These are phyloP conservation scores for Hansfordia pulvinata DNA, from an alignment of 2,329 filamentous ascomycete species.

Conservation along the genomic window DNA sequence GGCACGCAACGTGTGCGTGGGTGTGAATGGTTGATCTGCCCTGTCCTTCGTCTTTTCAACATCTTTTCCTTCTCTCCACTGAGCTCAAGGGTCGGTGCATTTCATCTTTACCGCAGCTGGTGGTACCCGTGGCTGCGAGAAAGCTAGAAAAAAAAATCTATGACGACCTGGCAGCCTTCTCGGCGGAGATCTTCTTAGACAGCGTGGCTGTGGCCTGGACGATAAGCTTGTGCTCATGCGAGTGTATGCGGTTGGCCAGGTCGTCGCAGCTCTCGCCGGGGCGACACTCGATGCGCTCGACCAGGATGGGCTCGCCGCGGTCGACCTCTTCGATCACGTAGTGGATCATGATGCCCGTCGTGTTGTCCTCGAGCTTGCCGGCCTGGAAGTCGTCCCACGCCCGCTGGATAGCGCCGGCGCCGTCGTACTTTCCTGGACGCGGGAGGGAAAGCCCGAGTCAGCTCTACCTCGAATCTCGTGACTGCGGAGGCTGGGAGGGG, in stretches of 20 bases:
- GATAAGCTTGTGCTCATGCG: slow-evolving; percentile 52
- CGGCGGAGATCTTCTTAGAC: slow-evolving; percentile 10
- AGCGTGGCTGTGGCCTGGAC: slow-evolving; percentile 42
- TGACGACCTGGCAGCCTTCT: too few relatives aligned
- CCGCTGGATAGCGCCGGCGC: slow-evolving; percentile 54
- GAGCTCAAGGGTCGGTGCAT: too few relatives aligned
- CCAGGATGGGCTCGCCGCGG: slow-evolving; percentile 50
- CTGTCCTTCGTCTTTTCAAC: too few relatives aligned
- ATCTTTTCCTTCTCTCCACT: too few relatives aligned
- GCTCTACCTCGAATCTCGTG: too few relatives aligned
- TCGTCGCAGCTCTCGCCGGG: slow-evolving; percentile 41
- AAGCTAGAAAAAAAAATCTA: too few relatives aligned
- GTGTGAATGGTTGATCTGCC: too few relatives aligned
- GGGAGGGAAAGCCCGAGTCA: background rate
- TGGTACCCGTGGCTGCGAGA: background rate
- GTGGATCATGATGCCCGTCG: slow-evolving; percentile 66
- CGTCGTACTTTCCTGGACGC: slow-evolving; percentile 52
- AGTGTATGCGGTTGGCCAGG: slow-evolving; percentile 51
- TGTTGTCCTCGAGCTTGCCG: slow-evolving; percentile 41
- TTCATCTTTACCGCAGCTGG: too few relatives aligned
- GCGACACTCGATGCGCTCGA: slow-evolving; percentile 44
- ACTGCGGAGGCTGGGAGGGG: too few relatives aligned
- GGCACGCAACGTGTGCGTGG: too few relatives aligned
- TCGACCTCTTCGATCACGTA: slow-evolving; percentile 59
- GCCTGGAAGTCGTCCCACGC: slow-evolving; percentile 49